These are phyloP conservation scores for Ceriops zippeliana DNA, from an alignment of 345 rosid genomes.

Conservation along the genomic window DNA sequence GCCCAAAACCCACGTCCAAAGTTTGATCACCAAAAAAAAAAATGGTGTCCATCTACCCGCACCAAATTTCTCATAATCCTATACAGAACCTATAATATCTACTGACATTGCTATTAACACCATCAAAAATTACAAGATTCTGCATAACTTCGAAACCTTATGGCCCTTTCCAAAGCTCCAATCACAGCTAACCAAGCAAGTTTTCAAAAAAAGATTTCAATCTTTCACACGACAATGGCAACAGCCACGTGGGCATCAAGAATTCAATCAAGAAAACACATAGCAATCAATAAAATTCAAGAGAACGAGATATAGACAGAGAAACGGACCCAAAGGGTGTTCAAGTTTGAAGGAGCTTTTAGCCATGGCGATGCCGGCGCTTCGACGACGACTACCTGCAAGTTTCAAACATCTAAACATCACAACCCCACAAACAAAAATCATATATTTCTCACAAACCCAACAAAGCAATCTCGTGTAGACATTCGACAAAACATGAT, in stretches of 20 bases:
- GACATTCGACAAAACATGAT: background rate
- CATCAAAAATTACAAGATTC: background rate
- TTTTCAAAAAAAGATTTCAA: background rate
- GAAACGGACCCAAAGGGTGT: conserved; percentile 60
- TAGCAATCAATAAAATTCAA: background rate
- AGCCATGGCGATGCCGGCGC: conserved; percentile 42
- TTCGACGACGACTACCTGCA: conserved; percentile 34
- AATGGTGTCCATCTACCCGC: background rate
- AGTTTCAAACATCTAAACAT: conserved; percentile 48
- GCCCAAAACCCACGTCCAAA: background rate
- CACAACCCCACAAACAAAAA: conserved; percentile 17
- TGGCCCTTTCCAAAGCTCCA: background rate
- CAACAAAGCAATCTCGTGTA: background rate
- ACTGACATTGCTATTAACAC: background rate
- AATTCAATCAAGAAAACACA: background rate
- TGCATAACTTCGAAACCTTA: background rate
- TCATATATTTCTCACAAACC: background rate
- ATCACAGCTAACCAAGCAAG: background rate
- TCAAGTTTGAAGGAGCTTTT: conserved; percentile 63
- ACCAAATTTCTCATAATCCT: conserved; percentile 5
- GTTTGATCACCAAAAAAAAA: background rate
- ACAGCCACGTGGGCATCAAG: background rate
- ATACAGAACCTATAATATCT: background rate
- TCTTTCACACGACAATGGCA: conserved; percentile 1
- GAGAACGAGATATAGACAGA: background rate